Base-by-base conservation (phyloP, 1,284 basidiomycete species). In the Cryptococcus jaspeensis region DNA sequence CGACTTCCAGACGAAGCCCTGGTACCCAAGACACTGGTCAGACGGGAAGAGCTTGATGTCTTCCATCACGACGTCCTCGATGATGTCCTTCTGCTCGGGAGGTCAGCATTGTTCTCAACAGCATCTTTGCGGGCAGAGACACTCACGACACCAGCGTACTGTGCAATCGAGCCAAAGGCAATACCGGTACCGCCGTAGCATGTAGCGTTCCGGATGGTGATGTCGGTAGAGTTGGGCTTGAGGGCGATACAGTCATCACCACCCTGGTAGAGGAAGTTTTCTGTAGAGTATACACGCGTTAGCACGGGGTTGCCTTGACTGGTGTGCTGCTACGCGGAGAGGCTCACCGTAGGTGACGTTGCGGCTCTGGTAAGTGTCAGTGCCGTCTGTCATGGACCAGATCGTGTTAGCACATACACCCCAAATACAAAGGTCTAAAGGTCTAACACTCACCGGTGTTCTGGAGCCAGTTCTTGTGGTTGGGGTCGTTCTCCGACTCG, bases 211-310 rank as follows among this genome's bases (percentile, higher is more conserved):
- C 76, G 67, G 1, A 79, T 81, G 20, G 79, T 55, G 55, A 86
- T 78, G 61, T 84, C 82, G 15, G 84, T 82, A 40, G 83, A 83
- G 68, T 85, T 86, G 80, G 85, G 58, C 58, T 86, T 86, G 73
- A 86, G 82, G 5, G 84, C 84, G n/a, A 86, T 71, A 62, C 84
- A 86, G 68, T 86, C 85, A 65, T 86, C 86, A 12, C 85, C 84
- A 18, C 69, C 71, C 52, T 72, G 69, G 56, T 70, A 69, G 9
- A 70, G 61, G 50, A 68, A 63, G 53, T 66, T 63, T 37, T 64
- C 59, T 64, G 52, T 28, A 39, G 46, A 11, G 28, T 2, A 32
- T 32, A 9, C 4, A n/a, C 11, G 23, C 45, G 23, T 23, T 9
- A 53, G 41, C 28, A 37, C 41, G n/a, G n/a, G n/a, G n/a, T n/a